Base-by-base conservation (phyloP, 495 filamentous ascomycete species). In the Diplogelasinospora grovesii region DNA sequence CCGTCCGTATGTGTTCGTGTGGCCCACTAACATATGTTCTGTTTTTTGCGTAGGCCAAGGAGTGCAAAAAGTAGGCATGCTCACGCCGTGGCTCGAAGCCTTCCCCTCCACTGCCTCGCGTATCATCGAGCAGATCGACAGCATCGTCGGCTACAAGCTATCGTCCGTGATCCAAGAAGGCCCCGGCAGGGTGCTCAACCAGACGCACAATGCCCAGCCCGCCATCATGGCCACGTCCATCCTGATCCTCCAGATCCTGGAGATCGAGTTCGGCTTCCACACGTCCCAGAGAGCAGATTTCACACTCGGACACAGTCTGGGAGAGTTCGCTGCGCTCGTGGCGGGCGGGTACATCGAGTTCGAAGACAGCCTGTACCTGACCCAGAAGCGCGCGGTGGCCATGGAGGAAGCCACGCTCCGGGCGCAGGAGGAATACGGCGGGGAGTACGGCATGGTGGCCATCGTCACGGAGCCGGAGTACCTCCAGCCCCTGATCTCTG, bases 221-320 rank as follows among this genome's bases (percentile, higher is more conserved):
- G 90, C 92, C 33, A 92, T 97, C 60, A 90, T 98, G 83, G 85
- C 89, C 10, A 87, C 87, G 4, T 93, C 86, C 18, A 76, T 97
- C 51, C 68, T 95, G 18, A 94, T 96, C 47, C 77, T 96, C 23
- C 82, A 87, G 33, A 83, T 98, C 40, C 74, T 98, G 36, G 86
- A 97, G 60, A 60, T 77, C 23, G 83, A 95, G 32, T 95, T 89
- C 49, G 81, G 73, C 10, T 94, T 97, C 60, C 64, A 79, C 30
- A 74, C 76, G 6, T 58, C 65, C 7, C 76, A 85, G 22, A 64
- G 82, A 14, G 78, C 82, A 2, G 84, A 95, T 57, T 77, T 90
- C 22, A 85, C 85, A 0, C 75, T 97, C 23, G 92, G 92, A 4
- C 92, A 97, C 63, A 93, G 86, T 2, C 69, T 98, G n/a, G 92